Evolutionary conservation across 2,329 filamentous ascomycete species (phyloP).

Genomic region (Graphilbum fragrans): DNA sequence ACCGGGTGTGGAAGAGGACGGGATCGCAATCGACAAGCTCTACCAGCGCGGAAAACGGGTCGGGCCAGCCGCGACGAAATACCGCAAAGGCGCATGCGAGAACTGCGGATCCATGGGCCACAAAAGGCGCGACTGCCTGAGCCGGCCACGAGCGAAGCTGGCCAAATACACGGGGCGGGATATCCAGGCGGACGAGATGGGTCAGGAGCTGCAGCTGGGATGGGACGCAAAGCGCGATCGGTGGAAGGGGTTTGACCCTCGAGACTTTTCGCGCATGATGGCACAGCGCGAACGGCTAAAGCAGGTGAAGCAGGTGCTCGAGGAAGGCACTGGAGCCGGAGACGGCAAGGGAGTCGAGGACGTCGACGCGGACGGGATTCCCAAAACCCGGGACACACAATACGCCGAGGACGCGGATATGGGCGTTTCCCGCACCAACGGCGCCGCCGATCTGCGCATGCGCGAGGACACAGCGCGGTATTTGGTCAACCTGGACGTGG

Average conservation of each 20-base stretch:
- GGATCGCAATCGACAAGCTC: slow-evolving; percentile 70
- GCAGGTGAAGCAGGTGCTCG: slow-evolving; percentile 50
- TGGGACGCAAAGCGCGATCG: slow-evolving; percentile 97
- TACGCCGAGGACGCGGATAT: slow-evolving; percentile 96
- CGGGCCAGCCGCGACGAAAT: slow-evolving; percentile 87
- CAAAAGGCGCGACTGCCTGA: slow-evolving; percentile 87
- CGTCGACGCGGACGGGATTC: slow-evolving; percentile 37
- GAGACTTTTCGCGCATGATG: slow-evolving; percentile 76
- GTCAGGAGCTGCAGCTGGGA: slow-evolving; percentile 75
- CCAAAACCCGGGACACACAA: slow-evolving; percentile 3
- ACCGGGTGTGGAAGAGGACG: slow-evolving; percentile 41
- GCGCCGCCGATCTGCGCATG: slow-evolving; percentile 80
- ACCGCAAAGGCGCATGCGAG: slow-evolving; percentile 93
- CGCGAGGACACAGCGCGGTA: slow-evolving; percentile 97
- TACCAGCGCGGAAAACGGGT: slow-evolving; percentile 80
- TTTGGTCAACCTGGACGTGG: slow-evolving; percentile 82
- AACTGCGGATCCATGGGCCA: slow-evolving; percentile 98
- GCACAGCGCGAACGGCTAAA: slow-evolving; percentile 69
- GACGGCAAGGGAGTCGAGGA: slow-evolving; percentile 37
- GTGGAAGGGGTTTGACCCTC: slow-evolving; percentile 95
- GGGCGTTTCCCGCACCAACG: slow-evolving; percentile 84
- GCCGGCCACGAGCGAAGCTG: slow-evolving; percentile 75
- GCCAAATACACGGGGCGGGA: slow-evolving; percentile 87
- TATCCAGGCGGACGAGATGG: slow-evolving; percentile 82
- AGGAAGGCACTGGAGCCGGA: slow-evolving; percentile 24